Evolutionary conservation across 192 early-diverging fungal genomes (phyloP).

Genomic region (Geosiphon pyriformis): DNA sequence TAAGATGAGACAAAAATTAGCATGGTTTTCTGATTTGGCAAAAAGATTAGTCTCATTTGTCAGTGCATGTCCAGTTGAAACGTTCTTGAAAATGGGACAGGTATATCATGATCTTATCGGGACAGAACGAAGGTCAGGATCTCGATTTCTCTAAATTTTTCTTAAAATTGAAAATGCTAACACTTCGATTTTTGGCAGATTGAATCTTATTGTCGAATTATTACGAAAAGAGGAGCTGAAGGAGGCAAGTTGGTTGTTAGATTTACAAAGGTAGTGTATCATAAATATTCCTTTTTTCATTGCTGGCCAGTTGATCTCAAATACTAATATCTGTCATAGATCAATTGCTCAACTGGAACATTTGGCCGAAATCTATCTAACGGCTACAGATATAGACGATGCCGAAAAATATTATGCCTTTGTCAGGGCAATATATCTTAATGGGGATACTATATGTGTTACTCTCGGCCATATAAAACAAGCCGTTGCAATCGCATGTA

Average conservation of each 20-base stretch:
- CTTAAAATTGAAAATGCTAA: background rate
- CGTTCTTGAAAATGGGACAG: constrained; percentile 66
- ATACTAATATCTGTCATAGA: constrained; percentile 30
- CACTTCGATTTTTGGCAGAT: constrained; percentile 23
- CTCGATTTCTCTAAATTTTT: no score
- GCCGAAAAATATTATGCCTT: constrained; percentile 49
- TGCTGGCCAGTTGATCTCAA: background rate
- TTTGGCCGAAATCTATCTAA: constrained; percentile 58
- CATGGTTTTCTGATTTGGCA: constrained; percentile 62
- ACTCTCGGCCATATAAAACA: constrained; percentile 45
- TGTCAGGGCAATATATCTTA: constrained; percentile 53
- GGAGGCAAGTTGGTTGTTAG: constrained; percentile 58
- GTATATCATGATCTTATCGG: constrained; percentile 73
- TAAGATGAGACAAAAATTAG: constrained; percentile 44
- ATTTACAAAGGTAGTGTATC: constrained; percentile 50
- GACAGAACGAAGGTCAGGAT: constrained; percentile 59
- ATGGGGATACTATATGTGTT: constrained; percentile 59
- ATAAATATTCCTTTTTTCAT: constrained; percentile 3
- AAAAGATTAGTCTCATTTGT: constrained; percentile 65
- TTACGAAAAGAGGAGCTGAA: constrained; percentile 75
- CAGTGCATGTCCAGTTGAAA: constrained; percentile 58
- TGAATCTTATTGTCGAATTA: constrained; percentile 69
- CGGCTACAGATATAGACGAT: constrained; percentile 38
- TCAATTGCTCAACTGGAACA: constrained; percentile 62
- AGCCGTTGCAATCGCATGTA: constrained; percentile 31